Evolutionary conservation across 2,329 filamentous ascomycete species (phyloP), one percentile per base, ranked within the genome.

Genomic region (Fusarium sp.): DNA sequence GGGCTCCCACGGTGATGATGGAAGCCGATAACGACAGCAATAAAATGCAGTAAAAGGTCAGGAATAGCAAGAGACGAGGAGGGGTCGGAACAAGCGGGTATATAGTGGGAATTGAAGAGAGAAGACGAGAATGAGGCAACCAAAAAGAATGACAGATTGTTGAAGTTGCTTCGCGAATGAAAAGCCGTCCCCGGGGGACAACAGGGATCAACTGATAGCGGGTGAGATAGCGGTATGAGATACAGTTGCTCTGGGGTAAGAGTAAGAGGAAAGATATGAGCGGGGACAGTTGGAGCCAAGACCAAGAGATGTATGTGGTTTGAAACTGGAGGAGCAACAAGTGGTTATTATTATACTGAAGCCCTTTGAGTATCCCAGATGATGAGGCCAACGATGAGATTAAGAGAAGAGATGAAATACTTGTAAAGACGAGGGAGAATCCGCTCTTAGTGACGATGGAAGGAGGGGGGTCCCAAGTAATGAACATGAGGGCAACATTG

Each of bases 171-270:
- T 67, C 60, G 33, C 69, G 67, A 73, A 73, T 70, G 60, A 70
- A 63, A 76, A 70, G 63, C 50, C 41, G 40, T 35, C 18, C 40
- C 40, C 30, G 9, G 20, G 40, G 56, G 56, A 63, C 69, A 61
- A 60, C 71, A 74, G 68, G 64, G 72, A 42, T 72, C 64, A 45
- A 64, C 60, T 76, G 74, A 76, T 76, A 76, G 74, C 68, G 70
- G 74, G 57, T 70, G 64, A 73, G 74, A 76, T 76, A 76, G 74
- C 74, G 74, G 69, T 75, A 75, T 74, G 74, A 66, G 64, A 75
- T 64, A 71, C 72, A 67, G 70, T 66, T 67, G 71, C 67, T 76
- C 73, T 73, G 74, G 74, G 72, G 74, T 67, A 75, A 74, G 69
- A 71, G 64, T 33, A 67, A 75, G 64, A 70, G 67, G 20, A 64